Evolutionary conservation across 2,329 filamentous ascomycete genomes (phyloP).

Genomic region (Penicillium oxalicum): DNA sequence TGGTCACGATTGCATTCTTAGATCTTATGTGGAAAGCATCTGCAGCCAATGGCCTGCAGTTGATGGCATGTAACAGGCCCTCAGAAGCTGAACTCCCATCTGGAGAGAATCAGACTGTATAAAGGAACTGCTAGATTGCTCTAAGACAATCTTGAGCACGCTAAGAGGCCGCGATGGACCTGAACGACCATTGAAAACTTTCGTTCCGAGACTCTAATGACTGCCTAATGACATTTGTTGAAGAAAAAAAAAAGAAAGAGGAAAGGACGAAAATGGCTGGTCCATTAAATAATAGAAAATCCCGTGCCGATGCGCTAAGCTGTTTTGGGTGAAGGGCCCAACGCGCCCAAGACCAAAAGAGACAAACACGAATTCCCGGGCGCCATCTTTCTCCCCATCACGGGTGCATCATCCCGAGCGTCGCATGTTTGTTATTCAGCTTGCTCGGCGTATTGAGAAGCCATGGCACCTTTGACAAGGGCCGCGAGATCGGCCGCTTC

Average conservation of each 20-base stretch:
- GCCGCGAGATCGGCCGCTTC: conserved; percentile 24
- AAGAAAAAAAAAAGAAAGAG: conserved; percentile 46
- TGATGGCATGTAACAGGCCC: conserved; percentile 40
- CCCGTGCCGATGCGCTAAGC: conserved; percentile 30
- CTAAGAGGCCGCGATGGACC: conserved; percentile 71
- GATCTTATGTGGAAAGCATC: conserved; percentile 3
- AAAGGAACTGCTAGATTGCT: conserved; percentile 65
- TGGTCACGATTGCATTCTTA: not conserved
- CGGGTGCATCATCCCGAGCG: conserved; percentile 3
- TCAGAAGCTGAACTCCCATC: conserved; percentile 49
- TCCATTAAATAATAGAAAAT: conserved; percentile 20
- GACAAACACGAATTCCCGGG: conserved; percentile 24
- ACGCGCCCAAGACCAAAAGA: conserved; percentile 31
- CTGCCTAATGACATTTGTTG: conserved; percentile 63
- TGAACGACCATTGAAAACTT: conserved; percentile 86
- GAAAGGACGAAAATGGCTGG: conserved; percentile 30
- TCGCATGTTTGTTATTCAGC: not conserved
- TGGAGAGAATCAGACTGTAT: conserved; percentile 59
- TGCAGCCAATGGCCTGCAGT: not conserved
- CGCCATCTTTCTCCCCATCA: conserved; percentile 14
- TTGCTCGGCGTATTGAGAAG: conserved; percentile 1
- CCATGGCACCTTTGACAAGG: conserved; percentile 38
- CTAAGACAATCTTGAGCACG: conserved; percentile 99
- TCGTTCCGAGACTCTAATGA: conserved; percentile 99
- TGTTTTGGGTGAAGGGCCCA: conserved; percentile 17